Evolutionary conservation across 169 alveolate genomes (phyloP), one percentile per base, ranked within the genome.

Genomic region (Eimeria zaria): DNA sequence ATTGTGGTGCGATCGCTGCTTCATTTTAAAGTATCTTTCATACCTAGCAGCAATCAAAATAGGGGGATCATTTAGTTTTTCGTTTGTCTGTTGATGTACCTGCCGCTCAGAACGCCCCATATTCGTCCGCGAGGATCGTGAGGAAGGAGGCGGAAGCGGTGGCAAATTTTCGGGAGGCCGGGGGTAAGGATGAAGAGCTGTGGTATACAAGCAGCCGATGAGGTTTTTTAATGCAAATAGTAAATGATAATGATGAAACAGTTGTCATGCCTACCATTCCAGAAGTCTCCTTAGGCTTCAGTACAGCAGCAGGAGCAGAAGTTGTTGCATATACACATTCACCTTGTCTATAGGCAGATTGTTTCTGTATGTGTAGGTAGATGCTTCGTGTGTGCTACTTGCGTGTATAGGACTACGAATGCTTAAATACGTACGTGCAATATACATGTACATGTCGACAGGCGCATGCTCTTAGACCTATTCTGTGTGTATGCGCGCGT

Each of bases 111-210:
- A 83, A n/a, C 96, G 97, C 69, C 89, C 92, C 88, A 94, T 96
- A 48, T 96, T 94, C 55, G 97, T 96, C 41, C 97, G 97, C 9
- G 97, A 96, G 46, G 97, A 96, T 88, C 89, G 97, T 22, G 97
- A 95, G 84, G 95, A 96, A 60, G 97, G 95, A 46, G 76, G 89
- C 85, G 96, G 93, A 87, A 81, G 87, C 93, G 96, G 96, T 9
- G 91, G 88, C 53, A 95, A 80, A 62, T 76, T 71, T 44, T 53
- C 92, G n/a, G 88, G 95, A 44, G 91, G 96, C 84, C 96, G 96
- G 46, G 89, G 95, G 97, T 84, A 62, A 64, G 92, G 87, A 60
- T 73, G 6, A 7, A 20, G n/a, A 11, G 0, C 44, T 81, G 73
- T 0, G 71, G 95, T 48, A 67, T 64, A 27, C 64, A 48, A 18